Evolutionary conservation across 2,329 filamentous ascomycete genomes (phyloP).

Genomic region (Fusarium piperis): DNA sequence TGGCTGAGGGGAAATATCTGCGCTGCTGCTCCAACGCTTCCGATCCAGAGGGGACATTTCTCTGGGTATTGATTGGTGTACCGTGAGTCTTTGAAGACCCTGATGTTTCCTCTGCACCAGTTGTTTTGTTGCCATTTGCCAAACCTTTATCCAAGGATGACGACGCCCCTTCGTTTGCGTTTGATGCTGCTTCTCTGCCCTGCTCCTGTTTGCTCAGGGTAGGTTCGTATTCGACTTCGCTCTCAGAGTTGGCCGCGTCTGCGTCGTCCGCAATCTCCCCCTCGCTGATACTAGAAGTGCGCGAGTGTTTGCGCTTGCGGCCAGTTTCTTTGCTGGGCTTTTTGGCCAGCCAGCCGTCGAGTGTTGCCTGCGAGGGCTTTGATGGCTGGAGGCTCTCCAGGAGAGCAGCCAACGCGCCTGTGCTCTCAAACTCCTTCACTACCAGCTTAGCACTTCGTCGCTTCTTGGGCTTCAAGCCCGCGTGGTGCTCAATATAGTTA

Average conservation of each 20-base stretch:
- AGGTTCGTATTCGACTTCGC: conserved; percentile 42
- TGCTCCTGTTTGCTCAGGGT: conserved; percentile 24
- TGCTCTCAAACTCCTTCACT: conserved; percentile 39
- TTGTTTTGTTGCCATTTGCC: conserved; percentile 18
- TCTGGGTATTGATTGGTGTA: conserved; percentile 21
- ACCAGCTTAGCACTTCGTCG: conserved; percentile 45
- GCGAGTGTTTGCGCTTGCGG: conserved; percentile 27
- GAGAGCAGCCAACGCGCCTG: conserved; percentile 37
- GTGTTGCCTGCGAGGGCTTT: conserved; percentile 4
- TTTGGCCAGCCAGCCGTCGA: conserved; percentile 13
- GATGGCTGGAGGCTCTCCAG: conserved; percentile 30
- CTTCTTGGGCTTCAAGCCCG: conserved; percentile 47
- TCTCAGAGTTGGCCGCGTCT: conserved; percentile 34
- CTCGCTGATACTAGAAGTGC: conserved; percentile 35
- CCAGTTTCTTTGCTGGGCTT: conserved; percentile 6
- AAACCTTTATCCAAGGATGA: neutral
- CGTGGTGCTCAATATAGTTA: conserved; percentile 45
- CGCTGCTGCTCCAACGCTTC: conserved; percentile 53
- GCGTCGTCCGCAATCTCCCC: conserved; percentile 10
- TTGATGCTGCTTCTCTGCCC: conserved; percentile 1
- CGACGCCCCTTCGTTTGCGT: conserved; percentile 6
- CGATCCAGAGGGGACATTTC: conserved; percentile 41
- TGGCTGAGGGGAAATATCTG: conserved; percentile 63
- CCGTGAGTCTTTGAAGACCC: conserved; percentile 1
- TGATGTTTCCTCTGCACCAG: conserved; percentile 1